phyloP scores from a whole-genome alignment of 1,284 basidiomycete genomes.

The Cutaneotrichosporon mucoides region DNA sequence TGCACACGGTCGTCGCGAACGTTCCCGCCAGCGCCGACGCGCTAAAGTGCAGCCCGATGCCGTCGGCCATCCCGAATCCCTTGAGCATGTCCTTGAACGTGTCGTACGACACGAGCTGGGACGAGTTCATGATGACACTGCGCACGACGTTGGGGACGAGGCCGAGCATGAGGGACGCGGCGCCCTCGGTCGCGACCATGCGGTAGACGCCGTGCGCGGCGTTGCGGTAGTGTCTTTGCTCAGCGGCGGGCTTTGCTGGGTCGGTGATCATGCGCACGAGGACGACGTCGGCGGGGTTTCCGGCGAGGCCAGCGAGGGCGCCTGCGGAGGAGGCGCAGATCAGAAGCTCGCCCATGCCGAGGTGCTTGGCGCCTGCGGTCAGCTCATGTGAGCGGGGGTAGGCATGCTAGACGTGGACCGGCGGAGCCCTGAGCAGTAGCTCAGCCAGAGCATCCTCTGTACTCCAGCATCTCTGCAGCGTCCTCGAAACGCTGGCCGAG shows the following conservation, averaged over 20 bases:
- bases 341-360: constrained; percentile 40
- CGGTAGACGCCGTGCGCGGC: constrained; percentile 50
- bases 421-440: too few relatives aligned
- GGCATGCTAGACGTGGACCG: too few relatives aligned
- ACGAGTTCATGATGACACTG: constrained; percentile 55
- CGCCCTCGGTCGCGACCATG: constrained; percentile 52
- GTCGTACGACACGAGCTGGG: constrained; percentile 54
- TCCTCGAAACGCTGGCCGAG: too few relatives aligned
- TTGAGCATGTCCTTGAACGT: constrained; percentile 54
- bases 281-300: constrained; percentile 42
- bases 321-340: constrained; percentile 41
- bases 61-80: constrained; percentile 48
- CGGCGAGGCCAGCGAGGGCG: constrained; percentile 44
- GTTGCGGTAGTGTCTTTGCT: constrained; percentile 46
- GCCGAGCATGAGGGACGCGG: constrained; percentile 50
- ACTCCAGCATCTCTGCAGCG: too few relatives aligned
- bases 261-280: constrained; percentile 47
- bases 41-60: constrained; percentile 51
- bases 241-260: constrained; percentile 36
- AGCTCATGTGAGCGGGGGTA: too few relatives aligned
- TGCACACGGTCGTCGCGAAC: constrained; percentile 54
- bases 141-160: constrained; percentile 53
- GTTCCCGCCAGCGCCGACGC: constrained; percentile 54
- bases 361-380: constrained; percentile 28
- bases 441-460: too few relatives aligned